A percentile compares a stretch with the other conserved stretches of the same genome.
Conservation (phyloP, 2,329 filamentous ascomycete species). For the Ilyonectria sp. region DNA sequence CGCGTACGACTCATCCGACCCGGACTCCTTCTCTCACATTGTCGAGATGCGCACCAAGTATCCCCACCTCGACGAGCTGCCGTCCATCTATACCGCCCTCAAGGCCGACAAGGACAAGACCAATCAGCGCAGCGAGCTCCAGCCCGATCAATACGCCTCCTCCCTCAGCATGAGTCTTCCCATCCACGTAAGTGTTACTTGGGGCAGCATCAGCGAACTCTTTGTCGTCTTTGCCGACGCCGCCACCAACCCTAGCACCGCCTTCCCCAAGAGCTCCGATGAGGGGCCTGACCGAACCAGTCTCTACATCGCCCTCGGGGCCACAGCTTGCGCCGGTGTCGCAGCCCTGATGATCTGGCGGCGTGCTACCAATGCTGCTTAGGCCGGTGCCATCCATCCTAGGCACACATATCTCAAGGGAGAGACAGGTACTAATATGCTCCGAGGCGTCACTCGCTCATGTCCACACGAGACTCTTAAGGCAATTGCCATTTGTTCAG, state of each 20-base stretch:
- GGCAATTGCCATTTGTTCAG: neutral
- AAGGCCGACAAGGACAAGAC: slow-evolving; percentile 98
- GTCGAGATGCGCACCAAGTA: slow-evolving; percentile 84
- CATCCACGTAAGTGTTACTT: slow-evolving; percentile 94
- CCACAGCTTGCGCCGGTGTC: slow-evolving; percentile 74
- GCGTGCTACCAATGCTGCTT: slow-evolving; percentile 66
- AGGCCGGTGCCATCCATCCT: slow-evolving; percentile 12
- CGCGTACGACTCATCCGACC: slow-evolving; percentile 96
- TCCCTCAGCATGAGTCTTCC: slow-evolving; percentile 90
- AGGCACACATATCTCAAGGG: too few relatives aligned
- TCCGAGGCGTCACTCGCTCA: neutral
- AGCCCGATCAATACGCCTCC: slow-evolving; percentile 93
- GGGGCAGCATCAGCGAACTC: slow-evolving; percentile 93
- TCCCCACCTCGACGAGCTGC: slow-evolving; percentile 88
- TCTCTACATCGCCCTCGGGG: slow-evolving; percentile 88
- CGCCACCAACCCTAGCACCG: slow-evolving; percentile 89
- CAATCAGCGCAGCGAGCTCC: slow-evolving; percentile 91
- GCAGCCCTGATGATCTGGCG: slow-evolving; percentile 78
- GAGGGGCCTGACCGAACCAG: slow-evolving; percentile 87
- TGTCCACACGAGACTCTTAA: neutral
- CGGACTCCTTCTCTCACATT: slow-evolving; percentile 95
- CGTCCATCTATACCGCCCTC: slow-evolving; percentile 90
- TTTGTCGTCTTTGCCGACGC: slow-evolving; percentile 94
- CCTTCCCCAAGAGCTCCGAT: slow-evolving; percentile 91
- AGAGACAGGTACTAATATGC: neutral